These are phyloP conservation scores for Salvia hispanica DNA, from an alignment of 257 asterid species.

Conservation along the genomic window DNA sequence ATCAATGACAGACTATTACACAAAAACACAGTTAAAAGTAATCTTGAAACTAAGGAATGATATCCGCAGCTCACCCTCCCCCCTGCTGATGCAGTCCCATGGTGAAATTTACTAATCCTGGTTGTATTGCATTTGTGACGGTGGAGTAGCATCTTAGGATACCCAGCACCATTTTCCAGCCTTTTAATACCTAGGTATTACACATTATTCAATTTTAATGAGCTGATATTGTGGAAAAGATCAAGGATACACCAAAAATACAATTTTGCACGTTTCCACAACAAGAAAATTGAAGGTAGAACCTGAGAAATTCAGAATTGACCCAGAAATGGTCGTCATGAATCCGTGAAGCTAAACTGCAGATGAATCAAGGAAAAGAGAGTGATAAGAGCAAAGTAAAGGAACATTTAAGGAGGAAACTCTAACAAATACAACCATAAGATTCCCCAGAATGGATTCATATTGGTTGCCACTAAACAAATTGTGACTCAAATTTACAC, in stretches of 20 bases:
- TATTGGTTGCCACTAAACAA: too few species aligned
- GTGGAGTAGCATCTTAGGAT: constrained; percentile 33
- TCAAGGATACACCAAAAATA: background rate
- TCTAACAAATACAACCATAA: constrained; percentile 8
- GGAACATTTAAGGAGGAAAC: background rate
- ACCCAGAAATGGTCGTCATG: constrained; percentile 39
- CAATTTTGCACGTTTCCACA: background rate
- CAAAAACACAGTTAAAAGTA: constrained; percentile 7
- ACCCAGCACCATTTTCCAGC: constrained; percentile 31
- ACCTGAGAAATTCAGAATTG: constrained; percentile 42
- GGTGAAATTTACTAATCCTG: constrained; percentile 31
- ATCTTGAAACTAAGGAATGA: constrained; percentile 5
- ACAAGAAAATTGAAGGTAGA: constrained; percentile 9
- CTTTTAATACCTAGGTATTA: constrained; percentile 38
- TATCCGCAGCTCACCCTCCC: constrained; percentile 40
- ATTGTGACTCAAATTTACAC: too few species aligned
- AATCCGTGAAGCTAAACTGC: constrained; percentile 20
- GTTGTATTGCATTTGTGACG: constrained; percentile 25
- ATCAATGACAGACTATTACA: constrained; percentile 20
- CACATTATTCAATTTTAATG: background rate
- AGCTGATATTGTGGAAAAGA: constrained; percentile 4
- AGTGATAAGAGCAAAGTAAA: background rate
- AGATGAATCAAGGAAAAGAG: constrained; percentile 23
- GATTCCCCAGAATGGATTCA: too few species aligned
- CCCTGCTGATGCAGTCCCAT: constrained; percentile 20